Evolutionary conservation across 2,329 filamentous ascomycete genomes (phyloP), one percentile per base, ranked within the genome.

Genomic region (Colletotrichum magnum): DNA sequence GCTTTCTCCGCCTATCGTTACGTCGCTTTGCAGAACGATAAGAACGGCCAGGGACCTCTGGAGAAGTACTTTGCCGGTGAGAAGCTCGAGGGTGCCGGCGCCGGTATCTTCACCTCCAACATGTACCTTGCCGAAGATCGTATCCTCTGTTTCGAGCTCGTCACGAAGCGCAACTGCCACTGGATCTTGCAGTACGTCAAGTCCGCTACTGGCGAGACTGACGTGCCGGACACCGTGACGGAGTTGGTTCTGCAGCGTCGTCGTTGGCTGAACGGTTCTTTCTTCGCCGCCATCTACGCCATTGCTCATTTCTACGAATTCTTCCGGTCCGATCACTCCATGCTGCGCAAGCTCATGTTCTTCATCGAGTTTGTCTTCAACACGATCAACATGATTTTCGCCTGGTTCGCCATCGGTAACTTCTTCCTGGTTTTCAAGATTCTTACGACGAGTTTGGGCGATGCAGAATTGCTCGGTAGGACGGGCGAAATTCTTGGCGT

Each of bases 341-440:
- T 95, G 75, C 77, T 97, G 50, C 90, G 96, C 74, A 98, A 98
- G 80, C 84, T 95, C 69, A 94, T 93, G 86, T 93, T 99, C 81
- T 88, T 97, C 75, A 81, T 98, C 73, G 96, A 99, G 79, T 98
- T 98, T 80, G 85, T 92, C 73, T 99, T 98, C 84, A 95, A 98
- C 81, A 96, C 94, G 1, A 87, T 95, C 81, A 97, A 94, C 86
- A 98, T 98, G 94, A 88, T 99, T 77, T 99, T 98, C 79, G 95
- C 96, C 61, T 99, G 96, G 96, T 98, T 99, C 78, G 94, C 93
- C 75, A 96, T 98, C 77, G 93, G 96, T 77, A 99, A 99, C 84
- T 99, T 99, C 88, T 99, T 98, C 88, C 84, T 99, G 77, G 95
- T 99, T 74, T 99, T 99, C 86, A 95, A 95, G 80, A 98, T 99